Conservation (phyloP, 495 filamentous ascomycete genomes). For the Penicillium angulare region DNA sequence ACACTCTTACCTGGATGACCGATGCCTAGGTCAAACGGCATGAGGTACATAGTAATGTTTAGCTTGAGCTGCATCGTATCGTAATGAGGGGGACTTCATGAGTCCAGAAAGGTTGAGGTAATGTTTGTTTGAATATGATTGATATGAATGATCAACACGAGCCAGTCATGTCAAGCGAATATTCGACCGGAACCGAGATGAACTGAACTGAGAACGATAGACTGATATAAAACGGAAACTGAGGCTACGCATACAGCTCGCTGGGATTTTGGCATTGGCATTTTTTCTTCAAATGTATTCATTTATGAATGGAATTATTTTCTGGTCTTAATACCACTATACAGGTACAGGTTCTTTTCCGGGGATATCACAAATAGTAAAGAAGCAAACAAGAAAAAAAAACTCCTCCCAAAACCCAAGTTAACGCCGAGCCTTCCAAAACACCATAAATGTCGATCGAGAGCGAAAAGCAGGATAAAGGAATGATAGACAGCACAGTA, state of each 20-base stretch:
- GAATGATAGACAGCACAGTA: background rate
- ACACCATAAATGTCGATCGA: conserved; percentile 7
- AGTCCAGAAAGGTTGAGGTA: too few relatives aligned
- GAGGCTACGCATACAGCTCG: too few relatives aligned
- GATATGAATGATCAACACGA: too few relatives aligned
- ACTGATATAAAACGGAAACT: too few relatives aligned
- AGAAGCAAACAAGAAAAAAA: background rate
- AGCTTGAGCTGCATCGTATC: conserved; percentile 3
- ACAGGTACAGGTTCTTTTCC: conserved; percentile 8
- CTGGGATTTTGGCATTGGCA: too few relatives aligned
- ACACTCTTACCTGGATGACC: background rate
- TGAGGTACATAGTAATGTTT: conserved; percentile 13
- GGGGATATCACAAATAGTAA: conserved; percentile 19
- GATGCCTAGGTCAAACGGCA: background rate
- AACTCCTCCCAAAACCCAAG: background rate
- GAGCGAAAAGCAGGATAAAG: conserved; percentile 6
- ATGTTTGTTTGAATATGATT: too few relatives aligned
- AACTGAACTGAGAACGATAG: too few relatives aligned
- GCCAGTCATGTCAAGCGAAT: too few relatives aligned
- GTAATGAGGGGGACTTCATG: background rate
- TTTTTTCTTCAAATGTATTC: background rate
- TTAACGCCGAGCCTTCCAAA: conserved; percentile 9
- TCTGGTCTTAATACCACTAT: conserved; percentile 4
- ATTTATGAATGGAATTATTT: too few relatives aligned
- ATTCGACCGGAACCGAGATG: too few relatives aligned